Evolutionary conservation across 257 asterid species (phyloP).

Genomic region (Solanum pennellii): DNA sequence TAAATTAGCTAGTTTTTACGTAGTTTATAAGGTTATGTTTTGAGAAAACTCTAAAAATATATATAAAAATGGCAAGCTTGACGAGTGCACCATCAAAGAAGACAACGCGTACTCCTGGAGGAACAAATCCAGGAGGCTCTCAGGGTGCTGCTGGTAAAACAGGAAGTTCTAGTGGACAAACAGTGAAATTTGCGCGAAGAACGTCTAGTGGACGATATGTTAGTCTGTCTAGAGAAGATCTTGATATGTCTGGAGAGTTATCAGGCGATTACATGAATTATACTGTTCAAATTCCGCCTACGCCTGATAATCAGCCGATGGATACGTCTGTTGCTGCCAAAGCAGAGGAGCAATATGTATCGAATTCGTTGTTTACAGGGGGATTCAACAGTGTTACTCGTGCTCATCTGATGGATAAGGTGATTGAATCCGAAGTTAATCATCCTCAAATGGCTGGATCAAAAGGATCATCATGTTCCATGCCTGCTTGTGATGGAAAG

Average conservation of each 20-base stretch:
- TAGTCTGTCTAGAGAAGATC: conserved; percentile 61
- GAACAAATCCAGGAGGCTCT: conserved; percentile 10
- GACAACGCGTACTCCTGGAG: conserved; percentile 16
- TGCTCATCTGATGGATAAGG: conserved; percentile 93
- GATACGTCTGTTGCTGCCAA: conserved; percentile 59
- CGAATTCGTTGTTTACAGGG: conserved; percentile 74
- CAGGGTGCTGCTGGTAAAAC: conserved; percentile 4
- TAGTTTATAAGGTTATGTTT: not conserved
- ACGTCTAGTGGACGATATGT: conserved; percentile 81
- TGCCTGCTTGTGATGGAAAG: conserved; percentile 83
- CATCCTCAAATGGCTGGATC: conserved; percentile 93
- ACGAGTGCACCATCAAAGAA: conserved; percentile 51
- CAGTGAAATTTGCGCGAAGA: conserved; percentile 69
- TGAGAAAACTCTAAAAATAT: not conserved
- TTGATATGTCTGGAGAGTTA: conserved; percentile 62
- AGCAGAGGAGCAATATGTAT: conserved; percentile 83
- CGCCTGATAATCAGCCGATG: conserved; percentile 85
- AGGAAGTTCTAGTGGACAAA: conserved; percentile 29
- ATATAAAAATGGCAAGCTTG: conserved; percentile 27
- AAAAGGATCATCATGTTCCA: conserved; percentile 66
- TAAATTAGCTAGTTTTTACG: not conserved
- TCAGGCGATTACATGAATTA: conserved; percentile 59
- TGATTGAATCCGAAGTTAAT: conserved; percentile 62
- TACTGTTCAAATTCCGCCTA: conserved; percentile 81
- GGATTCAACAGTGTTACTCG: conserved; percentile 86